These are phyloP conservation scores for Umbellularia californica DNA, from an alignment of 164 flowering plant genomes.

Conservation along the genomic window DNA sequence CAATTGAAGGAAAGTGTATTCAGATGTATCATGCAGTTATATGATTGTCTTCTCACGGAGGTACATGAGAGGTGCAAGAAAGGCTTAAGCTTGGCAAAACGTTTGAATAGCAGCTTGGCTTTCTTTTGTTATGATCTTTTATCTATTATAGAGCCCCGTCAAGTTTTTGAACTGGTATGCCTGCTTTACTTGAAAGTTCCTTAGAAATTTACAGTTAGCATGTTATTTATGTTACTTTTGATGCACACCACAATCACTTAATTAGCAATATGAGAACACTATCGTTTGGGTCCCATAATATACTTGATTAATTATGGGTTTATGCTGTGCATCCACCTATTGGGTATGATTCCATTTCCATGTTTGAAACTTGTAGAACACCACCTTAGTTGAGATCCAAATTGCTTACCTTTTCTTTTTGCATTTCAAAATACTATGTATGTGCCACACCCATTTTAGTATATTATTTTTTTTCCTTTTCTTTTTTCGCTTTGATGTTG, in stretches of 20 bases:
- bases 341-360: no score
- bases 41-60: constrained; percentile 96
- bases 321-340: no score
- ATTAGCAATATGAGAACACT: not conserved
- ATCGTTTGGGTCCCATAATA: not conserved
- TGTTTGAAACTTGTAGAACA: no score
- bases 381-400: no score
- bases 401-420: no score
- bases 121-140: constrained; percentile 97
- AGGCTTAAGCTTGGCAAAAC: constrained; percentile 92
- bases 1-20: constrained; percentile 97
- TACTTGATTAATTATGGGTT: not conserved
- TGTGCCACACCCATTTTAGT: no score
- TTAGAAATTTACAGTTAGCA: not conserved
- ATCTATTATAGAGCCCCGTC: constrained; percentile 93
- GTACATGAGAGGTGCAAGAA: constrained; percentile 99
- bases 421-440: no score
- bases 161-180: constrained; percentile 95
- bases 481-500: no score
- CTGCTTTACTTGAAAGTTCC: constrained; percentile 4
- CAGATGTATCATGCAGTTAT: constrained; percentile 91
- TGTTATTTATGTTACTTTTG: not conserved
- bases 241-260: not conserved
- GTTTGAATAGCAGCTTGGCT: constrained; percentile 93
- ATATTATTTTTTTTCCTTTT: no score